phyloP scores from a whole-genome alignment of 768 basidiomycete genomes.

The Pluteus cervinus region DNA sequence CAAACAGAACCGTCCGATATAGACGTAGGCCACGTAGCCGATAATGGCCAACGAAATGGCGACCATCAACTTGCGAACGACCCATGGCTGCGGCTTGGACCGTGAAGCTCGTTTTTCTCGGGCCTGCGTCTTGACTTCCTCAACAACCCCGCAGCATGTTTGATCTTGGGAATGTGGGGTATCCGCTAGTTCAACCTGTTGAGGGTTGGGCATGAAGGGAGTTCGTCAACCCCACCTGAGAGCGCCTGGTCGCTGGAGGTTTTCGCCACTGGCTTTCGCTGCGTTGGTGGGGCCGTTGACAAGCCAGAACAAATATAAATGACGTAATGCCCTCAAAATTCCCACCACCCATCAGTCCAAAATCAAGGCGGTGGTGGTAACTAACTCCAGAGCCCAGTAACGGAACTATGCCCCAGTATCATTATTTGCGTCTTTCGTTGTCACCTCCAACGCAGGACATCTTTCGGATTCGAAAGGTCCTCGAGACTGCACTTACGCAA shows the following conservation, averaged over 20 bases:
- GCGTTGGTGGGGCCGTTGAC: no score
- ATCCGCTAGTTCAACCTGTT: no score
- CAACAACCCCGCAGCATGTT: conserved; percentile 47
- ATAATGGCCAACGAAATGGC: conserved; percentile 53
- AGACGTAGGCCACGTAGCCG: conserved; percentile 72
- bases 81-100: conserved; percentile 63
- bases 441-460: conserved; percentile 32
- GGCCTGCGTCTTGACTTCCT: conserved; percentile 35
- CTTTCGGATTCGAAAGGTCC: conserved; percentile 42
- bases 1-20: conserved; percentile 64
- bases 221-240: no score
- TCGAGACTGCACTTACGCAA: conserved; percentile 51
- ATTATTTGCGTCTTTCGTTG: conserved; percentile 43
- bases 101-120: conserved; percentile 36
- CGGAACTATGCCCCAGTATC: no score
- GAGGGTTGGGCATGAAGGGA: no score
- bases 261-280: no score
- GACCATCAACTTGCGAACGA: conserved; percentile 64
- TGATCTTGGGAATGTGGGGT: conserved; percentile 9
- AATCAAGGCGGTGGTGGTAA: no score
- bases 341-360: no score
- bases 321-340: no score
- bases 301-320: no score
- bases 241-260: no score
- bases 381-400: no score